phyloP scores from a whole-genome alignment of 108 stramenopile species.

The Cyclotella sp. region DNA sequence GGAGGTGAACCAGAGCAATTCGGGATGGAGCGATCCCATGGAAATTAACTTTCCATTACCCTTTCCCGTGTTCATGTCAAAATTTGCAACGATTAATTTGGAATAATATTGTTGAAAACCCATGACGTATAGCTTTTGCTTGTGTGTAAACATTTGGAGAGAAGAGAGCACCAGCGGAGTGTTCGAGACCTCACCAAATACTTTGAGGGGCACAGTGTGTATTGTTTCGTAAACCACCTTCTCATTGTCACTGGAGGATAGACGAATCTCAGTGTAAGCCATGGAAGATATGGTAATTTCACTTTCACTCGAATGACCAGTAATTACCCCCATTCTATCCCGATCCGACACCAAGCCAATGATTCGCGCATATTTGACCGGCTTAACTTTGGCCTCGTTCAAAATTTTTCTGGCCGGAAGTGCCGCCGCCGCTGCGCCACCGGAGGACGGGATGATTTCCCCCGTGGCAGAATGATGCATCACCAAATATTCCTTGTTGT shows the following conservation, averaged over 20 bases:
- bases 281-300: background rate
- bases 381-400: slow-evolving; percentile 7
- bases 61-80: slow-evolving; percentile 12
- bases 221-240: background rate
- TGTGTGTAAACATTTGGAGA: background rate
- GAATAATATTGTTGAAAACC: slow-evolving; percentile 17
- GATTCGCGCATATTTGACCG: background rate
- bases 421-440: background rate
- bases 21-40: background rate
- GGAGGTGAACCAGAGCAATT: background rate
- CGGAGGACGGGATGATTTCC: background rate
- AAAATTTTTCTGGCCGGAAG: background rate
- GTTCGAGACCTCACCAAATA: background rate
- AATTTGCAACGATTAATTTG: slow-evolving; percentile 16
- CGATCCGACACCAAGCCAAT: background rate
- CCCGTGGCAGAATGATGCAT: slow-evolving; percentile 7
- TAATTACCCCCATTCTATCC: background rate
- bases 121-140: slow-evolving; percentile 19
- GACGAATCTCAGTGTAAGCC: slow-evolving; percentile 6
- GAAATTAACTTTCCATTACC: background rate
- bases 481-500: slow-evolving; percentile 8
- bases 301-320: background rate
- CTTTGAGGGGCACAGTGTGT: background rate
- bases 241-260: too few species aligned
- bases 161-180: background rate